Percentiles rank a stretch among this genome's conserved stretches.
These are phyloP conservation scores for Canavalia gladiata DNA, from an alignment of 306 rosid species.

Conservation along the genomic window DNA sequence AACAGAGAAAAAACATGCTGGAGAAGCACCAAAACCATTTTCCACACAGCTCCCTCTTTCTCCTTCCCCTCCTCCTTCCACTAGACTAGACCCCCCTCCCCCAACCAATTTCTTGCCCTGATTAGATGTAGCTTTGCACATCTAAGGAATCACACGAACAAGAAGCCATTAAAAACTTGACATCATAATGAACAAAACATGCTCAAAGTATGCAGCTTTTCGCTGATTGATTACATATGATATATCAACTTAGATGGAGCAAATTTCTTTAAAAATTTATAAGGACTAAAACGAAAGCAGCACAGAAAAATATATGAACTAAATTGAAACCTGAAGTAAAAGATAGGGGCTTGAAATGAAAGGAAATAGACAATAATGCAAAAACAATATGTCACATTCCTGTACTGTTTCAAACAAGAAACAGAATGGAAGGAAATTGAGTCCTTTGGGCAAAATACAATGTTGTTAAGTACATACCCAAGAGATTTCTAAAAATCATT, in stretches of 20 bases:
- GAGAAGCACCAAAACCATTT: background rate
- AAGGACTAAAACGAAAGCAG: background rate
- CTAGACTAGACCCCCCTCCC: background rate
- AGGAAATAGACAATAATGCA: background rate
- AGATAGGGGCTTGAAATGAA: background rate
- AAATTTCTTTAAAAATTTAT: background rate
- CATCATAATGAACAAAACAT: background rate
- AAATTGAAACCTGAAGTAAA: background rate
- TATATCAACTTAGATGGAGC: background rate
- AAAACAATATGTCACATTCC: background rate
- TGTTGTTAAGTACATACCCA: background rate
- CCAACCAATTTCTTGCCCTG: conserved; percentile 1
- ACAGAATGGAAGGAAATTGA: background rate
- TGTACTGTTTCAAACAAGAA: conserved; percentile 5
- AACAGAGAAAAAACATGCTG: background rate
- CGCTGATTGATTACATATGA: background rate
- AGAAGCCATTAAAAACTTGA: background rate
- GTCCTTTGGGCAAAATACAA: background rate
- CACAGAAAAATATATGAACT: background rate
- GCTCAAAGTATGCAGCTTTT: background rate
- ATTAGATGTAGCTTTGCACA: background rate
- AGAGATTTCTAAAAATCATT: background rate
- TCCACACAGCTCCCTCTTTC: background rate
- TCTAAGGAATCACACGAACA: background rate
- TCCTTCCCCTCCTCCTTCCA: background rate